Base-by-base conservation (phyloP, 495 filamentous ascomycete genomes). In the Aspergillus campestris region DNA sequence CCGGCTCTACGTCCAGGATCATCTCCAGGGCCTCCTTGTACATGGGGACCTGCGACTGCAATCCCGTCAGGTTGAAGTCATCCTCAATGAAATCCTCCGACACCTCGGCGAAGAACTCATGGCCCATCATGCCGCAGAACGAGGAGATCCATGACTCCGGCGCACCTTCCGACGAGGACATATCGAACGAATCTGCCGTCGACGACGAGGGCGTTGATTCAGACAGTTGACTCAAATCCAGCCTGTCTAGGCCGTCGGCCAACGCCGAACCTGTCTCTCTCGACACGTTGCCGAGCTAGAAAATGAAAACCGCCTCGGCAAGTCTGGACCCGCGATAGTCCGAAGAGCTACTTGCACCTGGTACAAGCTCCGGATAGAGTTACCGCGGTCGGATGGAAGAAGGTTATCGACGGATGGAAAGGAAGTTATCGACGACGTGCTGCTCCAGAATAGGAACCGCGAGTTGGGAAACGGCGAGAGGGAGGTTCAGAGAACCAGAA, bases 71-170 rank as follows among this genome's bases (percentile, higher is more conserved):
- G 68, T 98, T 98, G 72, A 98, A 98, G 62, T 98, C 92, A 80
- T 98, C 92, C 65, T 98, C 92, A 55, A 98, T 97, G 61, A 98
- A 98, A 49, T 98, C 92, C 67, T 98, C 92, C 14, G 87, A 89
- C 34, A 98, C 90, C 65, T 98, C 92, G 40, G 94, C 94, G 61
- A 98, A 98, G 67, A 97, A 98, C 62, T 98, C 92, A 61, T 98
- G 92, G 44, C 92, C 92, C 47, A 95, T 77, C 31, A 97, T 73
- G 29, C 86, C 87, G 71, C 92, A 98, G 65, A 95, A 98, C 39
- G 89, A 91, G 43, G 86, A 84, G 70, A 98, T 97, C 92, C 92
- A 98, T 34, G 87, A 92, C 69, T 95, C 90, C 53, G 86, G 85
- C 3, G 86, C 80, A 47, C 83, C 86, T 41, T 89, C 91, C 4